Percentiles rank a stretch among this genome's conserved stretches.
These are phyloP conservation scores for Starmerella cellae DNA, from an alignment of 805 yeast species.

Conservation along the genomic window DNA sequence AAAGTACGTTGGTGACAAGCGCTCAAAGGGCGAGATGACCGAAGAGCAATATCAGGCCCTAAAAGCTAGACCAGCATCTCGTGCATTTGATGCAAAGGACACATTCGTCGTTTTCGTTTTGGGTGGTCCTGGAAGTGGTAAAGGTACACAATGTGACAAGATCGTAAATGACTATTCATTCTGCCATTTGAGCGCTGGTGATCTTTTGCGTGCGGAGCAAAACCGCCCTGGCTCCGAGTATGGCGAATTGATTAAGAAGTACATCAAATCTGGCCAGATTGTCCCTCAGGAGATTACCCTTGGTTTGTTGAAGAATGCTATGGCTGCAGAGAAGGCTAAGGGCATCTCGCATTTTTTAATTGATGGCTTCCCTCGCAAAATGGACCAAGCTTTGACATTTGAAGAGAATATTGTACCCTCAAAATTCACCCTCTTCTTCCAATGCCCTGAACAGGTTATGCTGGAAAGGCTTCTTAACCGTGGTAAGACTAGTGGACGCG, in stretches of 20 bases:
- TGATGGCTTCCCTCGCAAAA: slow-evolving; percentile 95
- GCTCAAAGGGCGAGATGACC: slow-evolving; percentile 23
- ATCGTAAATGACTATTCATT: slow-evolving; percentile 70
- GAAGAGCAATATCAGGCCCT: slow-evolving; percentile 28
- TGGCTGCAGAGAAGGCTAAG: slow-evolving; percentile 39
- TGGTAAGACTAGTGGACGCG: slow-evolving; percentile 88
- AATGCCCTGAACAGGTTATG: slow-evolving; percentile 72
- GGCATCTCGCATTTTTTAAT: slow-evolving; percentile 52
- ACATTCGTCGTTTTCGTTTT: slow-evolving; percentile 76
- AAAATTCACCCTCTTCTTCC: slow-evolving; percentile 32
- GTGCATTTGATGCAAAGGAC: slow-evolving; percentile 48
- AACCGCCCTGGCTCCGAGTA: slow-evolving; percentile 63
- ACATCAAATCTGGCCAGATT: slow-evolving; percentile 75
- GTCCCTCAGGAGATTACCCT: slow-evolving; percentile 90
- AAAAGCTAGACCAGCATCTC: slow-evolving; percentile 25
- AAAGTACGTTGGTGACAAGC: slow-evolving; percentile 18
- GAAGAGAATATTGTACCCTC: slow-evolving; percentile 48
- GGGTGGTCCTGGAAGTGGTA: slow-evolving; percentile 98
- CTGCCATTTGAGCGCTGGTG: slow-evolving; percentile 92
- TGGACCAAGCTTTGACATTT: slow-evolving; percentile 95
- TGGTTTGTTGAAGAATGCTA: slow-evolving; percentile 69
- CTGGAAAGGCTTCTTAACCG: slow-evolving; percentile 70
- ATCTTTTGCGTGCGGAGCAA: slow-evolving; percentile 85
- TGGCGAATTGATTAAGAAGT: slow-evolving; percentile 73
- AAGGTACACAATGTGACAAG: slow-evolving; percentile 89